Evolutionary conservation across 805 yeast genomes (phyloP).

Genomic region (Kluyveromyces starmeri): DNA sequence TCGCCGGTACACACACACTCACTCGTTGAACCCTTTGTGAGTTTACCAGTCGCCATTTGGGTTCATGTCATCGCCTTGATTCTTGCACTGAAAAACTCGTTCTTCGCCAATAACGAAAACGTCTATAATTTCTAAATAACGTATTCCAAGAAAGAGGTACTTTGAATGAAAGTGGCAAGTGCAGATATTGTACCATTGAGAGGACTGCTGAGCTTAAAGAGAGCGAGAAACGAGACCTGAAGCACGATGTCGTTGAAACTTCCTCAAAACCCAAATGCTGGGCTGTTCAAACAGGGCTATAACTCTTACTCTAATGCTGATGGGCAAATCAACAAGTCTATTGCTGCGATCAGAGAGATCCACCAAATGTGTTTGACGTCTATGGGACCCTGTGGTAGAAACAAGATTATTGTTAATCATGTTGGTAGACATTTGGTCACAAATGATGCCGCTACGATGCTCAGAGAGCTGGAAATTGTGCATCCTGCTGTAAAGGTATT

Average conservation of each 20-base stretch:
- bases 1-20: too few species aligned
- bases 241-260: slow-evolving; percentile 70
- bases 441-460: slow-evolving; percentile 96
- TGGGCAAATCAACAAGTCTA: slow-evolving; percentile 89
- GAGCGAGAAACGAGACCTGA: too few species aligned
- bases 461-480: slow-evolving; percentile 84
- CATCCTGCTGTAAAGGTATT: slow-evolving; percentile 96
- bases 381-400: slow-evolving; percentile 96
- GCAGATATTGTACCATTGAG: too few species aligned
- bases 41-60: too few species aligned
- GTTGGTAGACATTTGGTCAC: slow-evolving; percentile 82
- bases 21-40: too few species aligned
- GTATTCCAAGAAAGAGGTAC: too few species aligned
- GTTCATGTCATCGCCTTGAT: too few species aligned
- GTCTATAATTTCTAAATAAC: too few species aligned
- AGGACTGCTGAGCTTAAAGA: too few species aligned
- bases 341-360: slow-evolving; percentile 90
- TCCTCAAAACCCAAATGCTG: slow-evolving; percentile 89
- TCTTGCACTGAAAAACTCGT: too few species aligned
- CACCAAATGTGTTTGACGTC: slow-evolving; percentile 87
- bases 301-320: slow-evolving; percentile 79
- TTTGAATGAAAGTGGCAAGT: too few species aligned
- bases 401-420: slow-evolving; percentile 88
- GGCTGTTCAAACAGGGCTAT: slow-evolving; percentile 93
- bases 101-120: too few species aligned